Evolutionary conservation across 202 grass and related monocot genomes (phyloP).

Genomic region (Panicum virgatum): DNA sequence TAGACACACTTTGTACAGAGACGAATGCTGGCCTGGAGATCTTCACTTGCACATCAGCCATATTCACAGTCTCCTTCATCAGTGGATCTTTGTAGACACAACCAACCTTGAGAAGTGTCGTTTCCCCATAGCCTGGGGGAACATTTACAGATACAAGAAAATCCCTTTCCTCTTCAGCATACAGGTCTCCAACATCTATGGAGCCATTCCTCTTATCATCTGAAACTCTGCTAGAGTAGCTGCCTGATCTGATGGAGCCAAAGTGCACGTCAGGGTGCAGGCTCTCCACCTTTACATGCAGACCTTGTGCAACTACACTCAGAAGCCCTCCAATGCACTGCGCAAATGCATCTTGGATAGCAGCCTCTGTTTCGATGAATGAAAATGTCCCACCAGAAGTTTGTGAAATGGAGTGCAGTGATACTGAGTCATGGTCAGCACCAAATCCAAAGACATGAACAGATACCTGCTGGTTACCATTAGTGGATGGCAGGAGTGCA

Average conservation of each 20-base stretch:
- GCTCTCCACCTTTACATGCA: constrained; percentile 67
- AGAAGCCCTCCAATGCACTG: constrained; percentile 93
- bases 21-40: constrained; percentile 63
- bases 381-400: constrained; percentile 87
- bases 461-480: constrained; percentile 53
- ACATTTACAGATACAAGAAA: constrained; percentile 78
- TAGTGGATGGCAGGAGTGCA: constrained; percentile 64
- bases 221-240: constrained; percentile 61
- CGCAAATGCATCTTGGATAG: constrained; percentile 95
- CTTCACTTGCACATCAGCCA: constrained; percentile 65
- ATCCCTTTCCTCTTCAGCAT: constrained; percentile 92
- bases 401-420: constrained; percentile 88
- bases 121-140: constrained; percentile 54
- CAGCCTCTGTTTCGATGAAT: constrained; percentile 85
- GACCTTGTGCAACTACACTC: constrained; percentile 81
- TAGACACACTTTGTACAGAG: constrained; percentile 51
- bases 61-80: constrained; percentile 61
- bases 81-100: constrained; percentile 81
- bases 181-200: constrained; percentile 81
- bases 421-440: constrained; percentile 77
- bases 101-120: constrained; percentile 55
- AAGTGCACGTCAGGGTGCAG: constrained; percentile 63
- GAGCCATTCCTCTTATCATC: constrained; percentile 64
- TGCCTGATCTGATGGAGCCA: constrained; percentile 73
- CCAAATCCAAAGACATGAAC: constrained; percentile 98